Percentiles rank a stretch among this genome's conserved stretches.
These are phyloP conservation scores for Candida albicans DNA, from an alignment of 1,139 yeast species.

Conservation along the genomic window DNA sequence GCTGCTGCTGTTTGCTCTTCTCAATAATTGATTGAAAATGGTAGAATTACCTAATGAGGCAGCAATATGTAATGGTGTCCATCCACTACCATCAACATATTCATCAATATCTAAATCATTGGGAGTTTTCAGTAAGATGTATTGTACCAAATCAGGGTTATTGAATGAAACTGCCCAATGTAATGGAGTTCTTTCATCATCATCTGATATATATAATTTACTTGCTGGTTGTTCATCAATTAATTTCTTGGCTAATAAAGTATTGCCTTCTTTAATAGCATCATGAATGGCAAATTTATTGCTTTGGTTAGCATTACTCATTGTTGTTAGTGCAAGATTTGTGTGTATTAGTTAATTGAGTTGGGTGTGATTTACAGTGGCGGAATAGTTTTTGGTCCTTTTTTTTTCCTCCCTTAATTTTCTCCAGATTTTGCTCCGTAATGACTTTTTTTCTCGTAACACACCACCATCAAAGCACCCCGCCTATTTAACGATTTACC, in stretches of 20 bases:
- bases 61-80: constrained; percentile 88
- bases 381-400: no score
- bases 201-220: constrained; percentile 50
- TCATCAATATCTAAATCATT: constrained; percentile 47
- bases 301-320: neutral
- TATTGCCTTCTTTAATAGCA: constrained; percentile 59
- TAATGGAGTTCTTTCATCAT: constrained; percentile 77
- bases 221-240: constrained; percentile 47
- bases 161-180: constrained; percentile 87
- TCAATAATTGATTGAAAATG: constrained; percentile 44
- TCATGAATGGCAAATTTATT: constrained; percentile 47
- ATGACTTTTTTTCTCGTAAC: no score
- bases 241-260: constrained; percentile 47
- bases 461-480: no score
- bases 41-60: constrained; percentile 67
- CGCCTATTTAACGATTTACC: no score
- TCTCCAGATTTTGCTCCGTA: no score
- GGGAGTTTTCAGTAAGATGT: constrained; percentile 42
- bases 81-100: constrained; percentile 69
- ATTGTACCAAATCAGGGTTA: constrained; percentile 52
- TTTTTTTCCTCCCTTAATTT: no score
- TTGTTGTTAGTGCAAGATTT: neutral
- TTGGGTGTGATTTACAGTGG: neutral
- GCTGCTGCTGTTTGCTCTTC: neutral
- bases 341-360: neutral